Evolutionary conservation across 805 yeast species (phyloP).

Genomic region (Schwanniomyces yamadae): DNA sequence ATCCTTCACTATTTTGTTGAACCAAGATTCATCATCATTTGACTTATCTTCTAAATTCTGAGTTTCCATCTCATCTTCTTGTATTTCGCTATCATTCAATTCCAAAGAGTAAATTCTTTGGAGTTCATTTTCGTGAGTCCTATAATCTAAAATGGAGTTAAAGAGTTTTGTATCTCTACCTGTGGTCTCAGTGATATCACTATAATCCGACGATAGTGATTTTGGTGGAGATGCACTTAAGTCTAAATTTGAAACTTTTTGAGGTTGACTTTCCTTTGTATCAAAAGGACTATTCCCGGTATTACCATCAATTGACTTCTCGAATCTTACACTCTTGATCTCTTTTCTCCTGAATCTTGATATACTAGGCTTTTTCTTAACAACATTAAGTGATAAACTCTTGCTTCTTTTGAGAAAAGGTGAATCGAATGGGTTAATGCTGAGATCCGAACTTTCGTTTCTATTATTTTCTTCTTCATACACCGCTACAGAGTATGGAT

Average conservation of each 20-base stretch:
- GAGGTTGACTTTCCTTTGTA: no score
- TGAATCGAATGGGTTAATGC: constrained; percentile 22
- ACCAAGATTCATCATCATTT: constrained; percentile 3
- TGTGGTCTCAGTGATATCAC: constrained; percentile 4
- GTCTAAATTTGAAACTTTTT: no score
- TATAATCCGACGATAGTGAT: constrained; percentile 8
- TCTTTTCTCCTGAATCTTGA: constrained; percentile 8
- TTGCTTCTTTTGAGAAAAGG: constrained; percentile 14
- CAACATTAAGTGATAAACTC: constrained; percentile 13
- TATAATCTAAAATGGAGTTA: constrained; percentile 4
- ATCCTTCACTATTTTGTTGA: constrained; percentile 3
- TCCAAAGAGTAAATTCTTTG: constrained; percentile 4
- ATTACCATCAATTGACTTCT: constrained; percentile 4
- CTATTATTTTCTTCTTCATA: constrained; percentile 10
- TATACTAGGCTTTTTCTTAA: constrained; percentile 10
- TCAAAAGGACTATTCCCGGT: not conserved
- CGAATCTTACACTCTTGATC: constrained; percentile 11
- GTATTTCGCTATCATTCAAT: not conserved
- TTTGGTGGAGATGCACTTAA: constrained; percentile 9
- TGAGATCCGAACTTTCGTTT: constrained; percentile 13
- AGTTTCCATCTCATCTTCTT: not conserved
- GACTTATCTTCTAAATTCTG: not conserved
- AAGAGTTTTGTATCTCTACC: not conserved
- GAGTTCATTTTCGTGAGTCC: constrained; percentile 5
- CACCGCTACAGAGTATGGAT: constrained; percentile 4